These are phyloP conservation scores for Saccharomyces hybrid DNA, from an alignment of 1,139 yeast species.

Conservation along the genomic window DNA sequence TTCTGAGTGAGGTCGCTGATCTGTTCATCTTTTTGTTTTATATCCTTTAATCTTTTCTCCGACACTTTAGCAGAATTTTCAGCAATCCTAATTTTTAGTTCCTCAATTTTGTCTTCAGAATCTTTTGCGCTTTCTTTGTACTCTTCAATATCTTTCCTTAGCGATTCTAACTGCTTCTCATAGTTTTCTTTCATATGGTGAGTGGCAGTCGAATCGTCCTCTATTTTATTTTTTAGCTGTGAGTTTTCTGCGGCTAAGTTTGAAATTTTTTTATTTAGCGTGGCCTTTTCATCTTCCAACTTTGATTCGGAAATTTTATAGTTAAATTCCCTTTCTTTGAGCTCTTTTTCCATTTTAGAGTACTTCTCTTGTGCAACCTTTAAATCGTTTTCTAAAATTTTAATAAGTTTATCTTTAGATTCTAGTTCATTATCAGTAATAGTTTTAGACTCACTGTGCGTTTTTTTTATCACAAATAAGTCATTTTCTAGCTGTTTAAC, in stretches of 20 bases:
- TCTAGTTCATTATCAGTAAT: background rate
- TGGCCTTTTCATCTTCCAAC: constrained; percentile 15
- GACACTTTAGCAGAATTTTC: background rate
- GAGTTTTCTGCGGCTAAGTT: constrained; percentile 10
- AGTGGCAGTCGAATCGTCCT: background rate
- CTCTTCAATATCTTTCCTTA: constrained; percentile 8
- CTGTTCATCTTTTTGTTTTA: constrained; percentile 9
- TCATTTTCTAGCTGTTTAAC: background rate
- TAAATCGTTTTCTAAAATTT: background rate
- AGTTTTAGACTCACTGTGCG: background rate
- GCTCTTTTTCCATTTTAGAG: constrained; percentile 28
- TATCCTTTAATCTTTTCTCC: constrained; percentile 1
- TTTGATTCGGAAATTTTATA: constrained; percentile 13
- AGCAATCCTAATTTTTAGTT: background rate
- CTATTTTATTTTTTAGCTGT: background rate
- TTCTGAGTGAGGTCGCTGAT: constrained; percentile 6
- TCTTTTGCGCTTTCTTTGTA: constrained; percentile 1
- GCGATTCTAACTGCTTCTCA: background rate
- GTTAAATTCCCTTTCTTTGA: constrained; percentile 13
- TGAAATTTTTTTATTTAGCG: constrained; percentile 5
- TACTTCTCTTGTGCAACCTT: background rate
- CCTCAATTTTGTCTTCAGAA: constrained; percentile 3
- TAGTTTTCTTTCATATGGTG: background rate
- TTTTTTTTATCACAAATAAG: background rate
- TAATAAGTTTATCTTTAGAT: background rate